phyloP scores from a whole-genome alignment of 2,329 filamentous ascomycete species.

The Apiospora koreana region DNA sequence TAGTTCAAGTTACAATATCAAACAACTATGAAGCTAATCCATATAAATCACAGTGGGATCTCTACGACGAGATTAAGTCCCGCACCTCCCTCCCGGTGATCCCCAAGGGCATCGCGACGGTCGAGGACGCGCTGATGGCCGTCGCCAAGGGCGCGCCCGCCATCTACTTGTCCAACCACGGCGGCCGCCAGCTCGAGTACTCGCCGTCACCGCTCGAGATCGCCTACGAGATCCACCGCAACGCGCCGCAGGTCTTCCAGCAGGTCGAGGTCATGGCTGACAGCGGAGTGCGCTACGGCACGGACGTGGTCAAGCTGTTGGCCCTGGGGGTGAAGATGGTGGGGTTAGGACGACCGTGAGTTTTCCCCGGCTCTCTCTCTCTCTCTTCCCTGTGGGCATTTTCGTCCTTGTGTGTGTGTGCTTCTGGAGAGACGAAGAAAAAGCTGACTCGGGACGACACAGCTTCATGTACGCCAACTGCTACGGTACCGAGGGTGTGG shows the following conservation, averaged over 20 bases:
- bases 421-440: no score
- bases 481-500: conserved; percentile 49
- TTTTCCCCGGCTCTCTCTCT: background rate
- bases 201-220: conserved; percentile 35
- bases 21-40: background rate
- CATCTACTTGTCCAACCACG: conserved; percentile 44
- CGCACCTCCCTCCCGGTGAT: conserved; percentile 26
- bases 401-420: no score
- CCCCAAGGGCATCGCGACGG: conserved; percentile 17
- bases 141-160: conserved; percentile 26
- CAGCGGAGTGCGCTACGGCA: conserved; percentile 40
- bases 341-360: conserved; percentile 42
- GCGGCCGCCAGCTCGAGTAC: conserved; percentile 42
- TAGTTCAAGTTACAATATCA: background rate
- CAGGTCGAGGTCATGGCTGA: conserved; percentile 39
- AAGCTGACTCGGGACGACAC: background rate
- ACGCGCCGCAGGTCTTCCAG: conserved; percentile 38
- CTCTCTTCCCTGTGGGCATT: no score
- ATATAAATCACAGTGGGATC: conserved; percentile 8
- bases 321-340: conserved; percentile 41
- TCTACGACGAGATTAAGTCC: conserved; percentile 19
- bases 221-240: conserved; percentile 33
- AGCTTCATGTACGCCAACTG: conserved; percentile 51
- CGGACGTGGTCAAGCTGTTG: conserved; percentile 41
- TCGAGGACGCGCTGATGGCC: conserved; percentile 14